Percentiles rank a stretch among this genome's conserved stretches.
Evolutionary conservation across 768 basidiomycete genomes (phyloP).

Genomic region (Megacollybia marginata): DNA sequence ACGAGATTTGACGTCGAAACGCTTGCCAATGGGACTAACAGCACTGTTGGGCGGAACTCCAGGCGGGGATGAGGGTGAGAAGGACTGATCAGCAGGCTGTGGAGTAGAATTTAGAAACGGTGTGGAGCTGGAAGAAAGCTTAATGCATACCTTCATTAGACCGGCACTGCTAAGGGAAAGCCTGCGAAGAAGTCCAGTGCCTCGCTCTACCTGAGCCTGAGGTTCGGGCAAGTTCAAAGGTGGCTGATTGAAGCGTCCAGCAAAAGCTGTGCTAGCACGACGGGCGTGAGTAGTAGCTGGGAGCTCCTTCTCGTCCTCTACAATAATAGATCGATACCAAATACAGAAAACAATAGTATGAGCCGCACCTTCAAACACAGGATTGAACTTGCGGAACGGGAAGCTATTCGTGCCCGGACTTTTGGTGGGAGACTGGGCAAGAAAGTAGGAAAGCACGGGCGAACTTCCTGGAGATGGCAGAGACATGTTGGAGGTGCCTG

Average conservation of each 20-base stretch:
- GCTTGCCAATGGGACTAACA: constrained; percentile 28
- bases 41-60: constrained; percentile 46
- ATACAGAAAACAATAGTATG: neutral
- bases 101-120: neutral
- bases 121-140: neutral
- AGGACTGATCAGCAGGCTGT: neutral
- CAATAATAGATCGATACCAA: constrained; percentile 5
- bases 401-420: constrained; percentile 38
- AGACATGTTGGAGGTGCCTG: constrained; percentile 33
- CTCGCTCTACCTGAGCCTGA: constrained; percentile 52
- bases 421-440: constrained; percentile 55
- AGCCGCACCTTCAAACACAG: constrained; percentile 56
- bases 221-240: constrained; percentile 33
- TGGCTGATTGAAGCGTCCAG: constrained; percentile 45
- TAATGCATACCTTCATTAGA: constrained; percentile 46
- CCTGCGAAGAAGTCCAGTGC: constrained; percentile 63
- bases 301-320: constrained; percentile 36
- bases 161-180: constrained; percentile 60
- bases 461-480: constrained; percentile 53
- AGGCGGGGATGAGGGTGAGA: neutral
- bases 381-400: constrained; percentile 56
- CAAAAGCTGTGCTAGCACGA: constrained; percentile 51
- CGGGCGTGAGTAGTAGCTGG: constrained; percentile 44
- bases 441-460: constrained; percentile 65
- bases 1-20: constrained; percentile 27